Base-by-base conservation (phyloP, 768 basidiomycete genomes). In the Hericium rajendrae region DNA sequence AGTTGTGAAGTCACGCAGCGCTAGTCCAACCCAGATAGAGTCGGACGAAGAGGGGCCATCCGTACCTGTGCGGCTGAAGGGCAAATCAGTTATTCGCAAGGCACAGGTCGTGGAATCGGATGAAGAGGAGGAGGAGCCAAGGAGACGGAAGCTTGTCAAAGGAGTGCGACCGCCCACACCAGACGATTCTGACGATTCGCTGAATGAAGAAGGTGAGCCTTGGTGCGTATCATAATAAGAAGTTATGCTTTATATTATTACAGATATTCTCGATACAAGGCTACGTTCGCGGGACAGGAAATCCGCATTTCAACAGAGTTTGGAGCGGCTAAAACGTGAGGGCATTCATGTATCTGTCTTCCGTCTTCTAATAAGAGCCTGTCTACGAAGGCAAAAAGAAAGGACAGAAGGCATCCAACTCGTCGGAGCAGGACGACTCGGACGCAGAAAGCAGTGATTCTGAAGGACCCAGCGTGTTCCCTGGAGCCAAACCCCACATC, bases 281-380 rank as follows among this genome's bases (percentile, higher is more conserved):
- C 68, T 91, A 32, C 83, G 90, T 38, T 67, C 71, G 26, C 79
- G 87, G 32, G 72, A 75, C 57, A 88, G 80, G 69, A 75, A 77
- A 67, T 78, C 83, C 13, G 59, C 69, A 5, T 91, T 81, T 66
- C 85, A 83, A 61, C 77, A 74, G 66, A 85, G 79, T 59, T 67
- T 91, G 13, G 83, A 86, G 59, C 83, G 75, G 59, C 63, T 90
- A 53, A 87, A 81, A 70, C 74, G 88, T 91, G 58, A 53, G 77
- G 68, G 11, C 53, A n/a, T 18, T 37, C 41, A 13, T n/a, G 50
- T 13, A 6, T 22, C 24, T 38, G 16, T 43, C 12, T 38, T 59
- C 16, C 38, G 0, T 26, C 15, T 5, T 9, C 58, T 60, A 49
- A 55, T 18, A 56, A 55, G 18, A 59, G 54, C 48, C 51, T 54